Conservation (phyloP, 495 filamentous ascomycete species). For the Neurospora intermedia region DNA sequence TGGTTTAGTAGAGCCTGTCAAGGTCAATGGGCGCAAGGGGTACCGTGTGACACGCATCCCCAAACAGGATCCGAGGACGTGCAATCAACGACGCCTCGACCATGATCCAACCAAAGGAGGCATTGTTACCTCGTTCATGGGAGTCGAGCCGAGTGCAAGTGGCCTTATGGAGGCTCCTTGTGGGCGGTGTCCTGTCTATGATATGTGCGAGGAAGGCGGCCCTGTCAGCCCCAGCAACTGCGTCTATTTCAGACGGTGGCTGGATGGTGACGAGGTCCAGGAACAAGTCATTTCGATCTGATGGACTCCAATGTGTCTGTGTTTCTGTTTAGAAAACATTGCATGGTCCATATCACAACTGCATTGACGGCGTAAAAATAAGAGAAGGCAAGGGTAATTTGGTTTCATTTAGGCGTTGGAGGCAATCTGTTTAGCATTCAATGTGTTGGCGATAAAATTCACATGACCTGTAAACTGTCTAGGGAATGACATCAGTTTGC, state of each 20-base stretch:
- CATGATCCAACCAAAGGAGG: constrained; percentile 18
- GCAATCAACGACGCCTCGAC: constrained; percentile 25
- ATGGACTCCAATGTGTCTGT: neutral
- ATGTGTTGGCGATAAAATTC: neutral
- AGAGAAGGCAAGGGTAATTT: neutral
- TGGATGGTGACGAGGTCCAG: constrained; percentile 25
- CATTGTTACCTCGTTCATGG: constrained; percentile 6
- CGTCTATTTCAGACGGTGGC: constrained; percentile 82
- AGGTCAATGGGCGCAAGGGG: constrained; percentile 30
- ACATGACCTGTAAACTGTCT: neutral
- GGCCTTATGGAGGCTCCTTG: constrained; percentile 85
- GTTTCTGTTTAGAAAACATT: neutral
- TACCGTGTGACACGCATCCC: constrained; percentile 40
- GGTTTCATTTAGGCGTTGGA: neutral
- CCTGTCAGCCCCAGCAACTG: constrained; percentile 82
- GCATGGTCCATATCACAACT: neutral
- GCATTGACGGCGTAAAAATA: neutral
- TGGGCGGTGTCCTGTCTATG: constrained; percentile 88
- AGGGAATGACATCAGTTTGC: neutral
- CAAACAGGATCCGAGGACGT: constrained; percentile 28
- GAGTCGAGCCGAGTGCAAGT: constrained; percentile 33
- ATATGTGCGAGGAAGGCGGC: constrained; percentile 77
- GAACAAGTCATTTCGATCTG: neutral
- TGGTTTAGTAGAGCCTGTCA: constrained; percentile 54
- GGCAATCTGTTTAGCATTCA: neutral